Percentiles rank a stretch among this genome's conserved stretches.
These are phyloP conservation scores for Pseudocercospora eumusae DNA, from an alignment of 2,329 filamentous ascomycete species.

Conservation along the genomic window DNA sequence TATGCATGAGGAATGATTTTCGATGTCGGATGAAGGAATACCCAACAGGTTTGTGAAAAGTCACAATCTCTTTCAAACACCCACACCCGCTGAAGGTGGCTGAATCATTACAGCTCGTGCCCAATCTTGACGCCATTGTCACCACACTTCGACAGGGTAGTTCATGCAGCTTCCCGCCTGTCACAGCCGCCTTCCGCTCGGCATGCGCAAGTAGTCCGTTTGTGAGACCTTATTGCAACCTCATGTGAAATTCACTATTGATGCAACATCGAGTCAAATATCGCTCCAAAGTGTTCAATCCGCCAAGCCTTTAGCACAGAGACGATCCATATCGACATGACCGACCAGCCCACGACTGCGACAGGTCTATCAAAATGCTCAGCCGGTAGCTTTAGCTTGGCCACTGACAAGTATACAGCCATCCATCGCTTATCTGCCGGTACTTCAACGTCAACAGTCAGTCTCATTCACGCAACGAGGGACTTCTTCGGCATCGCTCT, in stretches of 20 bases:
- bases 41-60: neutral
- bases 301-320: neutral
- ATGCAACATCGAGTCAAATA: neutral
- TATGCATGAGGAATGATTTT: constrained; percentile 1
- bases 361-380: neutral
- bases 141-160: constrained; percentile 5
- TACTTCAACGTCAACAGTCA: neutral
- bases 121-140: neutral
- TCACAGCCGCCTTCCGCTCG: neutral
- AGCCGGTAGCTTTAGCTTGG: neutral
- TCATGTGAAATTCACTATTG: neutral
- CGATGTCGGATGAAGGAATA: constrained; percentile 1
- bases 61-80: neutral
- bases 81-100: constrained; percentile 5
- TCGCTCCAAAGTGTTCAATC: neutral
- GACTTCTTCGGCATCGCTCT: neutral
- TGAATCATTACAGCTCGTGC: neutral
- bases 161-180: constrained; percentile 3
- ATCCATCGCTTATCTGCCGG: neutral
- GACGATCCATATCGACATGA: neutral
- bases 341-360: neutral
- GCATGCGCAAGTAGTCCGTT: neutral
- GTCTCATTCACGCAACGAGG: neutral
- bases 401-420: neutral
- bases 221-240: constrained; percentile 5